These are phyloP conservation scores for Umbelopsis sp. DNA, from an alignment of 371 early-diverging fungal genomes.

Conservation along the genomic window DNA sequence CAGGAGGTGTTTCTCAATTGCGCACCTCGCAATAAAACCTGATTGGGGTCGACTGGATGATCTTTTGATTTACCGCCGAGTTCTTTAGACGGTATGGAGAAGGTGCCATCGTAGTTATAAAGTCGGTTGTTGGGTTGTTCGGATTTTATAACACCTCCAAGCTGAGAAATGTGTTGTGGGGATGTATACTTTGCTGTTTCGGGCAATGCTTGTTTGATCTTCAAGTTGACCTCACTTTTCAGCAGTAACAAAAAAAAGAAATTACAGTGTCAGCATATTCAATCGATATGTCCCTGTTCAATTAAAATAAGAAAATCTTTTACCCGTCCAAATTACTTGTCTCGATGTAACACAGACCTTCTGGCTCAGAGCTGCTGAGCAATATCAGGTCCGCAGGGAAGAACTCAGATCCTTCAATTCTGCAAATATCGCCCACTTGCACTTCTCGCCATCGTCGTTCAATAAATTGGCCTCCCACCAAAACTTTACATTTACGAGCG, in stretches of 20 bases:
- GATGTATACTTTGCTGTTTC: constrained; percentile 72
- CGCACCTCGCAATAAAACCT: constrained; percentile 82
- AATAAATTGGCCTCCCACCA: constrained; percentile 65
- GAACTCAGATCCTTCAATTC: constrained; percentile 81
- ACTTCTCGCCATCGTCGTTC: constrained; percentile 76
- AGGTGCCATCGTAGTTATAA: constrained; percentile 84
- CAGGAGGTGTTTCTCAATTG: constrained; percentile 83
- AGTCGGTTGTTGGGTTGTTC: constrained; percentile 88
- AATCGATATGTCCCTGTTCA: no score
- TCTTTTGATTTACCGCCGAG: constrained; percentile 56
- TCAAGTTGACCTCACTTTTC: constrained; percentile 87
- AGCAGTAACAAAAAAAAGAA: not conserved
- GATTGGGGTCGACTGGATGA: constrained; percentile 75
- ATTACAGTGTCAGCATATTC: not conserved
- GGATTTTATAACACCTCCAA: constrained; percentile 66
- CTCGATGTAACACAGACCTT: constrained; percentile 92
- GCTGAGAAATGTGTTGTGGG: constrained; percentile 55
- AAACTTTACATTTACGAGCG: constrained; percentile 69
- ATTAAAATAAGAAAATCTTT: constrained; percentile 11
- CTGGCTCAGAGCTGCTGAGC: constrained; percentile 85
- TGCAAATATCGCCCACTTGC: constrained; percentile 91
- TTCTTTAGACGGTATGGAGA: constrained; percentile 47
- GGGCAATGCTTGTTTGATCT: constrained; percentile 83
- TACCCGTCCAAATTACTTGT: constrained; percentile 96
- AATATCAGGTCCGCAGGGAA: constrained; percentile 94